Evolutionary conservation across 768 basidiomycete species (phyloP).

Genomic region (Russula virescens): DNA sequence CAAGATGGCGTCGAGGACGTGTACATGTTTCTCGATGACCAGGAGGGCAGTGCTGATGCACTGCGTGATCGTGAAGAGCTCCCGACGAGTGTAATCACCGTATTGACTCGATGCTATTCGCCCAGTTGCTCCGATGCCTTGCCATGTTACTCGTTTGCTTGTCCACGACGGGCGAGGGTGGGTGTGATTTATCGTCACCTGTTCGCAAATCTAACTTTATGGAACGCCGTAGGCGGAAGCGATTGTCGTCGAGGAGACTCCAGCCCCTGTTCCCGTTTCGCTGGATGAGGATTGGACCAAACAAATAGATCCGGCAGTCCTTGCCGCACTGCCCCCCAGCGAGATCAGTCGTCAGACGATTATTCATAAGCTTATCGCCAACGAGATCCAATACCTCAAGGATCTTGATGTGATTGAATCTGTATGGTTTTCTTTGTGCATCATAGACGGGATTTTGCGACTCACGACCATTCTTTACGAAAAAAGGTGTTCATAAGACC

Average conservation of each 20-base stretch:
- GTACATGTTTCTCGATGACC: constrained; percentile 87
- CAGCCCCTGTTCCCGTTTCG: constrained; percentile 2
- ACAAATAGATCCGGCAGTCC: constrained; percentile 44
- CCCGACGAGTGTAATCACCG: constrained; percentile 86
- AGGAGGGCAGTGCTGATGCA: constrained; percentile 56
- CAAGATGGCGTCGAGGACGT: constrained; percentile 90
- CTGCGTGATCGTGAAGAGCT: constrained; percentile 62
- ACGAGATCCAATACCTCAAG: constrained; percentile 84
- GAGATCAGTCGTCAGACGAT: constrained; percentile 83
- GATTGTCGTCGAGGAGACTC: constrained; percentile 11
- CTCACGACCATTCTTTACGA: constrained; percentile 30
- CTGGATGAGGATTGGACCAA: constrained; percentile 45
- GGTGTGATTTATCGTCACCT: constrained; percentile 20
- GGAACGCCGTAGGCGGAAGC: background rate
- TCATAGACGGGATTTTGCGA: constrained; percentile 37
- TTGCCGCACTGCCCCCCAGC: constrained; percentile 57
- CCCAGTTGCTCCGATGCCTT: constrained; percentile 76
- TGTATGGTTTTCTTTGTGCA: constrained; percentile 39
- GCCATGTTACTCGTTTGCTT: constrained; percentile 78
- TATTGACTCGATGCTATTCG: constrained; percentile 86
- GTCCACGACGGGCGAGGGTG: constrained; percentile 56
- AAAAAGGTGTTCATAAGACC: constrained; percentile 49
- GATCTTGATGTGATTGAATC: constrained; percentile 82
- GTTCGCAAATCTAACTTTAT: constrained; percentile 6
- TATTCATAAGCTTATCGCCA: constrained; percentile 82